A percentile compares a stretch with the other conserved stretches of the same genome.
Conservation (phyloP, 1,284 basidiomycete genomes). For the Puccinia hordei region DNA sequence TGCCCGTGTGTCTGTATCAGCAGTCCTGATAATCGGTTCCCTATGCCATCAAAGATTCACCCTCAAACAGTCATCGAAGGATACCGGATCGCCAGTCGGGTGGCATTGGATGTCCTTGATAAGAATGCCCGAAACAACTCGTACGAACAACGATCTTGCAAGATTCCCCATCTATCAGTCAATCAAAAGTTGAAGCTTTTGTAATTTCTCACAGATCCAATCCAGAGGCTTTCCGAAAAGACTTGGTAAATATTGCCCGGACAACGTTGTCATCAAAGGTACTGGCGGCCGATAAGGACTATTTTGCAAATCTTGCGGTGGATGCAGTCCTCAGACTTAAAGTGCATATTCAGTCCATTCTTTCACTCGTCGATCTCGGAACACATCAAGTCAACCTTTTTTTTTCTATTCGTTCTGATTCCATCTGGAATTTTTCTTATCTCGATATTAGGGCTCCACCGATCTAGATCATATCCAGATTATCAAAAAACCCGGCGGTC, state of each 20-base stretch:
- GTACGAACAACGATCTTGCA: conserved; percentile 62
- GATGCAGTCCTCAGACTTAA: conserved; percentile 93
- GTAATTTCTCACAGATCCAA: conserved; percentile 65
- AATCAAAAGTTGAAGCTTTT: neutral
- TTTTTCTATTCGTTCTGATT: neutral
- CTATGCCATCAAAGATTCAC: conserved; percentile 74
- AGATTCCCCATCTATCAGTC: neutral
- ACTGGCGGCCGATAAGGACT: conserved; percentile 93
- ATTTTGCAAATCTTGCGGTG: conserved; percentile 97
- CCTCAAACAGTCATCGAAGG: conserved; percentile 99
- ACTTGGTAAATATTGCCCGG: conserved; percentile 92
- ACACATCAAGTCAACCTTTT: no score
- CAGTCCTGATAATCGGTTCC: neutral
- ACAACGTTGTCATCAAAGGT: conserved; percentile 98
- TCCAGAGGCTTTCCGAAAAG: conserved; percentile 74
- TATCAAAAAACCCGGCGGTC: conserved; percentile 99
- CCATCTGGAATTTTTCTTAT: neutral
- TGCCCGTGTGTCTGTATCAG: neutral
- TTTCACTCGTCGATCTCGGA: neutral
- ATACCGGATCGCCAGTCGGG: conserved; percentile 85
- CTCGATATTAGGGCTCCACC: conserved; percentile 72
- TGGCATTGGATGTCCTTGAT: conserved; percentile 82
- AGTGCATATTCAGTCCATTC: conserved; percentile 61
- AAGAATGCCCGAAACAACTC: conserved; percentile 78
- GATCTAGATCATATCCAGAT: conserved; percentile 99